Evolutionary conservation across 352 stramenopile species (phyloP), one percentile per base, ranked within the genome.

Genomic region (Phytophthora boehmeriae): DNA sequence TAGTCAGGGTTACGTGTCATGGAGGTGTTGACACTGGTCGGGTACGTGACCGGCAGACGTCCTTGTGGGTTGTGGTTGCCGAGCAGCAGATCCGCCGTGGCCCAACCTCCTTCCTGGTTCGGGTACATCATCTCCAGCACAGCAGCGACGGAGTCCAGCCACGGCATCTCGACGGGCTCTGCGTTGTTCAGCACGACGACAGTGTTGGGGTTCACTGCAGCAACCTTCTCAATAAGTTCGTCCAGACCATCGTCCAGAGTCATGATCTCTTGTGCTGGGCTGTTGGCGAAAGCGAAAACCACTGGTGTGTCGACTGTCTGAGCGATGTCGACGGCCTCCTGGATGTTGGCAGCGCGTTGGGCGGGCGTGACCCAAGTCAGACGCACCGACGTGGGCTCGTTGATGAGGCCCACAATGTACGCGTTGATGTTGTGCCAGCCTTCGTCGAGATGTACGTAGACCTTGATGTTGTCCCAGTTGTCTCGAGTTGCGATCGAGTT

Each of bases 391-490:
- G 54, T 63, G 6, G 60, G 66, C 60, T 74, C 60, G 35, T 74
- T 22, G 19, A 74, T 54, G 8, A 74, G 27, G 11, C 54, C 52
- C 10, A 70, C 66, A 28, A 74, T 64, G 50, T 58, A 51, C 14
- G 60, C 66, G 32, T 63, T 55, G 17, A 71, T 49, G 39, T 74
- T 54, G 27, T 71, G 60, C 60, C 66, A 74, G 50, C 60, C 60
- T 39, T 55, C 60, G 9, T 70, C 49, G 16, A 73, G 66, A 30
- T 73, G 53, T 49, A 63, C 54, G 44, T 57, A 73, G 41, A 51
- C 53, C 65, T 73, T 69, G 65, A 69, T 69, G 45, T 69, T 69
- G 27, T 73, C 65, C 65, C 65, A 70, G 53, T 66, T 66, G 44
- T 73, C 59, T 19, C 59, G 59, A 14, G 65, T 73, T 39, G 65